Percentiles rank a stretch among this genome's conserved stretches.
phyloP scores from a whole-genome alignment of 1,284 basidiomycete species.

The Ceratorhiza oryzae-sativae region DNA sequence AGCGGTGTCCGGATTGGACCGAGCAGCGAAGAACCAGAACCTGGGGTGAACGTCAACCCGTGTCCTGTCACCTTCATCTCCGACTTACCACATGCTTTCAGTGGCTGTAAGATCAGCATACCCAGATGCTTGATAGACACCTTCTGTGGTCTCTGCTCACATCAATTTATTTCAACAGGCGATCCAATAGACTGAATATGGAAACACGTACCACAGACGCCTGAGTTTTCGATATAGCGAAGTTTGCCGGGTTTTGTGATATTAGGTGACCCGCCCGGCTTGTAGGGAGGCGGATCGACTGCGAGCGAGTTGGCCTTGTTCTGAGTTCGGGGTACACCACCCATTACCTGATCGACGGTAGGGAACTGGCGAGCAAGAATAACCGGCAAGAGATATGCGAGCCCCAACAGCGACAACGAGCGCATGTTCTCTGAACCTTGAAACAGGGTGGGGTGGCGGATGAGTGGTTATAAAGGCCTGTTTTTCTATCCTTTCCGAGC shows the following conservation, averaged over 20 bases:
- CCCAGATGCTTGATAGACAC: slow-evolving; percentile 68
- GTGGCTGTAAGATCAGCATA: slow-evolving; percentile 67
- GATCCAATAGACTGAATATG: not conserved
- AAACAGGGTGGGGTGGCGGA: slow-evolving; percentile 1
- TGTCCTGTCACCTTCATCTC: not conserved
- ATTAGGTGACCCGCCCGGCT: not conserved
- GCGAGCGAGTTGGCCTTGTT: not conserved
- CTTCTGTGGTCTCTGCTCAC: slow-evolving; percentile 62
- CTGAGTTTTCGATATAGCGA: slow-evolving; percentile 67
- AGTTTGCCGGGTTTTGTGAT: slow-evolving; percentile 46
- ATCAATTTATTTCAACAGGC: not conserved
- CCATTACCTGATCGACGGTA: slow-evolving; percentile 3
- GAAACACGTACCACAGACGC: slow-evolving; percentile 60
- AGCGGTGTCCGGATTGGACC: slow-evolving; percentile 39
- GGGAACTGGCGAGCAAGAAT: slow-evolving; percentile 13
- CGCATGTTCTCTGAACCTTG: slow-evolving; percentile 10
- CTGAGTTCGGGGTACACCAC: slow-evolving; percentile 31
- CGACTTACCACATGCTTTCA: slow-evolving; percentile 55
- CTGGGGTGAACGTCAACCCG: slow-evolving; percentile 44
- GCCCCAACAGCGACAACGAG: slow-evolving; percentile 10
- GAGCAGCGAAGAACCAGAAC: slow-evolving; percentile 46
- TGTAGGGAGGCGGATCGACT: not conserved
- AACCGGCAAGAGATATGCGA: not conserved
- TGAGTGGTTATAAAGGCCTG: not conserved
- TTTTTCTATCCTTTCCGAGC: slow-evolving; percentile 7